Conservation (phyloP, 1,284 basidiomycete species). For the Moesziomyces antarcticus region DNA sequence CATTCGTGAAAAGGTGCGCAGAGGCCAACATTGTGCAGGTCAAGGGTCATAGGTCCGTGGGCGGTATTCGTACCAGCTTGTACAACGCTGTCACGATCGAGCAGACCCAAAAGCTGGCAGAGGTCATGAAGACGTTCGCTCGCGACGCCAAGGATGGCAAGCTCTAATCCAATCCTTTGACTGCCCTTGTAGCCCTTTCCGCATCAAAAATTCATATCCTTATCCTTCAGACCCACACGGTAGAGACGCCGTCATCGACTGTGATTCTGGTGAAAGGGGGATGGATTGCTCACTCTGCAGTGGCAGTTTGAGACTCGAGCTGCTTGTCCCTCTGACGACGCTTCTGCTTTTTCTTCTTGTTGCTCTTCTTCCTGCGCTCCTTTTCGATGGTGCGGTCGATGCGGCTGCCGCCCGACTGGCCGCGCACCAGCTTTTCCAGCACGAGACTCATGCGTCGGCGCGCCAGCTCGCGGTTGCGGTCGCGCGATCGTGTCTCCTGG, state of each 20-base stretch:
- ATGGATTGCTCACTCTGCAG: neutral
- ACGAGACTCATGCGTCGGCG: constrained; percentile 52
- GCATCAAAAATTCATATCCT: no score
- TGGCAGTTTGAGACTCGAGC: neutral
- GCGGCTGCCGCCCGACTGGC: constrained; percentile 32
- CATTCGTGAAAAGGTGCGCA: constrained; percentile 55
- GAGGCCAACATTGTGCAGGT: constrained; percentile 59
- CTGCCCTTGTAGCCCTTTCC: neutral
- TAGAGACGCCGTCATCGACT: no score
- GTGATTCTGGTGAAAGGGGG: neutral
- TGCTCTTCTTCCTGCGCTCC: constrained; percentile 44
- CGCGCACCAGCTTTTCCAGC: constrained; percentile 52
- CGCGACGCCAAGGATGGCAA: constrained; percentile 38
- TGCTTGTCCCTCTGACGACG: constrained; percentile 22
- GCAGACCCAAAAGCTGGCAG: constrained; percentile 72
- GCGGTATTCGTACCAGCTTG: constrained; percentile 83
- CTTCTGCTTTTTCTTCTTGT: constrained; percentile 61
- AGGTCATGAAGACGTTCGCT: constrained; percentile 70
- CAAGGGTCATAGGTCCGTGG: constrained; percentile 59
- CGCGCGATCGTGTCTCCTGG: constrained; percentile 56
- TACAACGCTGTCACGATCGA: constrained; percentile 95
- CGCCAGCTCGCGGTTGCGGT: constrained; percentile 57
- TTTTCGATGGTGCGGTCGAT: constrained; percentile 53
- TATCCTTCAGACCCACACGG: no score
- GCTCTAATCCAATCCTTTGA: constrained; percentile 6